A percentile compares a stretch with the other conserved stretches of the same genome.
These are phyloP conservation scores for Nevesoporus exiguus DNA, from an alignment of 768 basidiomycete genomes.

Conservation along the genomic window DNA sequence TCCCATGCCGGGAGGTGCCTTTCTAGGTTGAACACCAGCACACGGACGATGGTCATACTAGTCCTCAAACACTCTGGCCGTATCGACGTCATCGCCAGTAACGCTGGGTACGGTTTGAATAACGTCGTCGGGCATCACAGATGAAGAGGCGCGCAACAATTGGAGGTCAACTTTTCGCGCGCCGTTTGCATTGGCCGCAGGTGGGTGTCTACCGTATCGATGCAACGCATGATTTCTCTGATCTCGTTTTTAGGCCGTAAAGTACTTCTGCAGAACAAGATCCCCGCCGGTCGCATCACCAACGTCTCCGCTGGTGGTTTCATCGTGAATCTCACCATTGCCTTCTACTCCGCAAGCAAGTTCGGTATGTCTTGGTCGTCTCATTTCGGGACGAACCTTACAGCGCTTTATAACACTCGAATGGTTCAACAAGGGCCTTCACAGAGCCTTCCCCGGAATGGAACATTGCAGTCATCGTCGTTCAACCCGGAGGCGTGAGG, in stretches of 20 bases:
- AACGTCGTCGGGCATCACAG: conserved; percentile 27
- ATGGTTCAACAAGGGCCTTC: conserved; percentile 23
- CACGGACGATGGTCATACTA: no score
- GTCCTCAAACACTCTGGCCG: conserved; percentile 21
- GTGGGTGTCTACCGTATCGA: conserved; percentile 1
- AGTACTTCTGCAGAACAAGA: conserved; percentile 31
- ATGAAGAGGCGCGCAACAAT: conserved; percentile 26
- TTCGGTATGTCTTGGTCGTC: conserved; percentile 11
- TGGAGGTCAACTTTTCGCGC: conserved; percentile 36
- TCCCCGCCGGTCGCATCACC: conserved; percentile 19
- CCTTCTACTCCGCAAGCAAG: conserved; percentile 22
- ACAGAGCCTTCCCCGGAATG: conserved; percentile 25
- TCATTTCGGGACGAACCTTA: no score
- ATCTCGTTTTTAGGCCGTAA: conserved; percentile 16
- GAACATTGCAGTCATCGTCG: conserved; percentile 24
- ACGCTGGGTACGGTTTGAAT: conserved; percentile 25
- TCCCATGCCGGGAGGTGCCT: no score
- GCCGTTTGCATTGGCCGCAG: conserved; percentile 21
- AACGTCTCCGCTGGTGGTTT: conserved; percentile 23
- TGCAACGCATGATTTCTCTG: not conserved
- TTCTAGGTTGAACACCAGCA: no score
- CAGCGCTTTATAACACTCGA: conserved; percentile 17
- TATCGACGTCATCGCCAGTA: conserved; percentile 35
- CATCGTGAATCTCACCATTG: conserved; percentile 12
- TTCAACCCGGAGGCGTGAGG: conserved; percentile 20